Evolutionary conservation across 2,329 filamentous ascomycete genomes (phyloP).

Genomic region (Pseudopyricularia cyperi): DNA sequence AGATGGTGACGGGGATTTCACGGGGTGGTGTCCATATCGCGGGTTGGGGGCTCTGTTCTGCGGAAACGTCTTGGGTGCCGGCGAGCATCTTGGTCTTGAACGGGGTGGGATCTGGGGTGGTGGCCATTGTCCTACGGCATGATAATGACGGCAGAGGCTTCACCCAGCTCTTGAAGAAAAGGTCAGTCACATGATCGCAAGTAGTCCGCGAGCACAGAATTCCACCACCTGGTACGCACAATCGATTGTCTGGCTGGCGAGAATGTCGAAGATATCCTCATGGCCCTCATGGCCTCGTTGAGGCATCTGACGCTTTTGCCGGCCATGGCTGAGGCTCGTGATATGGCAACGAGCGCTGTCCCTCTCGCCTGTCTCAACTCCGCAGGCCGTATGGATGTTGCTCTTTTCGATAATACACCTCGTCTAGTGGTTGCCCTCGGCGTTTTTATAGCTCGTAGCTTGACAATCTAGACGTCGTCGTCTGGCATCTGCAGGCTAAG

Average conservation of each 20-base stretch:
- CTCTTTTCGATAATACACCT: not conserved
- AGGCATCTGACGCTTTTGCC: constrained; percentile 35
- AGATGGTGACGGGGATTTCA: constrained; percentile 71
- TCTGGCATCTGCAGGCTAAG: not conserved
- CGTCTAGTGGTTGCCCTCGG: not conserved
- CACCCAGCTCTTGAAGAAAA: not conserved
- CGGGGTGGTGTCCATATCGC: constrained; percentile 13
- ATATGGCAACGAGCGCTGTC: not conserved
- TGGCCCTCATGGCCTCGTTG: constrained; percentile 36
- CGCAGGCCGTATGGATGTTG: not conserved
- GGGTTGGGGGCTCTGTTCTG: not conserved
- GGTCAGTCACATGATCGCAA: not conserved
- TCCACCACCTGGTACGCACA: not conserved
- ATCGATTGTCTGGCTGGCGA: constrained; percentile 1
- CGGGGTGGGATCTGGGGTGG: constrained; percentile 45
- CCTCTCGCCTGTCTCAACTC: not conserved
- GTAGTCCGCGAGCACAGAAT: not conserved
- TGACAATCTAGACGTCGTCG: no score
- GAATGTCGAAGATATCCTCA: constrained; percentile 29
- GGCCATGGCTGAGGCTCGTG: constrained; percentile 23
- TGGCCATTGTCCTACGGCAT: constrained; percentile 1
- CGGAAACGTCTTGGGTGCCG: constrained; percentile 26
- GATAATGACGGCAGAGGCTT: constrained; percentile 2
- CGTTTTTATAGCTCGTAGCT: not conserved
- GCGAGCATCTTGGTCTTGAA: constrained; percentile 85